A percentile compares a stretch with the other conserved stretches of the same genome.
These are phyloP conservation scores for Aureoboletus auriporus DNA, from an alignment of 768 basidiomycete species.

Conservation along the genomic window DNA sequence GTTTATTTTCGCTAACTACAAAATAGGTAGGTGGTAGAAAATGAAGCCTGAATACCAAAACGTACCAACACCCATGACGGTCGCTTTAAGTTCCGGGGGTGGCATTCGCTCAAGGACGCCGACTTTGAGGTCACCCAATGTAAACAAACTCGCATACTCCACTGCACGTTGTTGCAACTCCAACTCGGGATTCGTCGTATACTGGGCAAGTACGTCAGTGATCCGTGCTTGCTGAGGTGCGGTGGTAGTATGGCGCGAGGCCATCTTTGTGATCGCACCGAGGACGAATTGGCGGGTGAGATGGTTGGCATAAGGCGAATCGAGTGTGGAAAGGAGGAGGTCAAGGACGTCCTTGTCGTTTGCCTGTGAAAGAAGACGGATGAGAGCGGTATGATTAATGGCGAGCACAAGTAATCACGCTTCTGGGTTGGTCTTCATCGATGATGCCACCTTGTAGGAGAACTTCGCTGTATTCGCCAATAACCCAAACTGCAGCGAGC, in stretches of 20 bases:
- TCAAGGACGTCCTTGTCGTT: slow-evolving; percentile 83
- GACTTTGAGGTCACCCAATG: slow-evolving; percentile 64
- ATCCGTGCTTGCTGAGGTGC: slow-evolving; percentile 73
- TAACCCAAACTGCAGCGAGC: slow-evolving; percentile 88
- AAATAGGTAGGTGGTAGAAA: slow-evolving; percentile 1
- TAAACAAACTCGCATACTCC: slow-evolving; percentile 87
- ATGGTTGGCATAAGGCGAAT: slow-evolving; percentile 92
- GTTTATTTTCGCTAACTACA: slow-evolving; percentile 91
- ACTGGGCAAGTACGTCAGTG: slow-evolving; percentile 69
- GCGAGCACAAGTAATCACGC: slow-evolving; percentile 39
- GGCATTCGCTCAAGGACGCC: slow-evolving; percentile 98
- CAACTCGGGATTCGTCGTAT: slow-evolving; percentile 84
- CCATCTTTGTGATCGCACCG: slow-evolving; percentile 84
- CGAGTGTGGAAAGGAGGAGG: slow-evolving; percentile 78
- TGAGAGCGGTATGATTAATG: background rate
- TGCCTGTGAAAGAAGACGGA: slow-evolving; percentile 40
- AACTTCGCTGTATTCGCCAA: slow-evolving; percentile 94
- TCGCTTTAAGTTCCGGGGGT: slow-evolving; percentile 96
- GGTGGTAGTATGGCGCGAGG: slow-evolving; percentile 70
- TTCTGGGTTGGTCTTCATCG: slow-evolving; percentile 67
- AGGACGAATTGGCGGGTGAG: slow-evolving; percentile 91
- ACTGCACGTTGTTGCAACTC: slow-evolving; percentile 96
- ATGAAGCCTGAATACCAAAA: slow-evolving; percentile 2
- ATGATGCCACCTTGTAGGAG: slow-evolving; percentile 83
- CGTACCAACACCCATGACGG: slow-evolving; percentile 89